phyloP scores from a whole-genome alignment of 768 basidiomycete genomes.

The Hydnomerulius pinastri region DNA sequence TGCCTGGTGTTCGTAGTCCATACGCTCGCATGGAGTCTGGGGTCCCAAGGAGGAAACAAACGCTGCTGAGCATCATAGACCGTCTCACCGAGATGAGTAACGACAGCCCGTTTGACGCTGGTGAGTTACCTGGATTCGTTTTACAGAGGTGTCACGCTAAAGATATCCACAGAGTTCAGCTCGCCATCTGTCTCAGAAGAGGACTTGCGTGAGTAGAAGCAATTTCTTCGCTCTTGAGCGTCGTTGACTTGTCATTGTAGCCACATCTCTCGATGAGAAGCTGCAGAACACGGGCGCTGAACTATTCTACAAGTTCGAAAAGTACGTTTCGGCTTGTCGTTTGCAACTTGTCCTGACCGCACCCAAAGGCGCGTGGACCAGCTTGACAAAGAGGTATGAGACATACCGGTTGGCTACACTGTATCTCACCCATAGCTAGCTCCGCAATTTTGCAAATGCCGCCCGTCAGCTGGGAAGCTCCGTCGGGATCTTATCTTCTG shows the following conservation, averaged over 20 bases:
- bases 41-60: slow-evolving; percentile 44
- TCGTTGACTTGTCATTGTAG: slow-evolving; percentile 17
- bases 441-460: slow-evolving; percentile 55
- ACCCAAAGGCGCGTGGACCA: slow-evolving; percentile 44
- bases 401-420: neutral
- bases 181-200: slow-evolving; percentile 43
- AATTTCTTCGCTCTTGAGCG: neutral
- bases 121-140: slow-evolving; percentile 25
- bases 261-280: slow-evolving; percentile 51
- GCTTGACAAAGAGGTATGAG: slow-evolving; percentile 48
- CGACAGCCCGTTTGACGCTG: slow-evolving; percentile 37
- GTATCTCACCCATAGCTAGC: slow-evolving; percentile 30
- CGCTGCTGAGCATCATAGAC: slow-evolving; percentile 48
- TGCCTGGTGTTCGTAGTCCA: slow-evolving; percentile 24
- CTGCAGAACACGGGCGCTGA: slow-evolving; percentile 52
- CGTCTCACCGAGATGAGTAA: slow-evolving; percentile 45
- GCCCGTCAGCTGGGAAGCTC: slow-evolving; percentile 58
- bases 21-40: slow-evolving; percentile 29
- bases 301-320: slow-evolving; percentile 49
- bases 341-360: slow-evolving; percentile 3
- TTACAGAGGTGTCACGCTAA: slow-evolving; percentile 9
- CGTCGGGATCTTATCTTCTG: slow-evolving; percentile 56
- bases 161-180: slow-evolving; percentile 19
- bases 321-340: slow-evolving; percentile 27
- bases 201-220: slow-evolving; percentile 38